phyloP scores from a whole-genome alignment of 495 filamentous ascomycete genomes.

The Immersiella caudata region DNA sequence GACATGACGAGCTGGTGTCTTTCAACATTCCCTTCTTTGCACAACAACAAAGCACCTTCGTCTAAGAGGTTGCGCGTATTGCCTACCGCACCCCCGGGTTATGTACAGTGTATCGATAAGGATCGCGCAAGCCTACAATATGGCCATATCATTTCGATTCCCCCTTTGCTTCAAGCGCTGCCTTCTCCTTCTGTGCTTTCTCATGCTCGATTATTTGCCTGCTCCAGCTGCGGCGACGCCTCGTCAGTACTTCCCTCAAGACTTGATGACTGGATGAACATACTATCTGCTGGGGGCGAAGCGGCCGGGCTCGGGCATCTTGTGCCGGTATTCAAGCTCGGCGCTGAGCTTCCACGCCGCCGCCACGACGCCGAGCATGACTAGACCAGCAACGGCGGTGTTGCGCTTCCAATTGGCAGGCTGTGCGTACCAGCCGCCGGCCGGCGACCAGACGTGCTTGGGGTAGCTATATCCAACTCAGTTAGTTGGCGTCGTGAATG shows the following conservation, averaged over 20 bases:
- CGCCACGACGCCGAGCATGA: conserved; percentile 74
- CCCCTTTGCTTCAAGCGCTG: conserved; percentile 16
- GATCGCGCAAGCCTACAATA: neutral
- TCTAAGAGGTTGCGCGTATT: neutral
- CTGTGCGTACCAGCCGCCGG: conserved; percentile 96
- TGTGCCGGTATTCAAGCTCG: conserved; percentile 73
- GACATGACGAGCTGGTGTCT: neutral
- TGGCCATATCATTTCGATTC: neutral
- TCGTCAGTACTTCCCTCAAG: conserved; percentile 19
- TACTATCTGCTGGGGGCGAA: conserved; percentile 98
- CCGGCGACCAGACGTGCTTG: conserved; percentile 98
- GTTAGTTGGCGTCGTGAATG: conserved; percentile 18
- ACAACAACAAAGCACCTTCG: neutral
- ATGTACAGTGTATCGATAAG: neutral
- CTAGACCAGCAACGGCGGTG: conserved; percentile 77
- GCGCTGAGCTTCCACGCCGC: conserved; percentile 80
- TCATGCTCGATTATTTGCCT: conserved; percentile 90
- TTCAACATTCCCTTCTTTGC: neutral
- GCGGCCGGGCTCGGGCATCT: conserved; percentile 82
- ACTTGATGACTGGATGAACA: conserved; percentile 39
- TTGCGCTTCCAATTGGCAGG: conserved; percentile 94
- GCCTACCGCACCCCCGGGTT: neutral
- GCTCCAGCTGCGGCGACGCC: conserved; percentile 68
- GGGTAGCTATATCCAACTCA: conserved; percentile 68
- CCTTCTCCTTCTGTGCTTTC: conserved; percentile 60